phyloP scores from a whole-genome alignment of 345 rosid genomes.

The Eucalyptus brandiana region DNA sequence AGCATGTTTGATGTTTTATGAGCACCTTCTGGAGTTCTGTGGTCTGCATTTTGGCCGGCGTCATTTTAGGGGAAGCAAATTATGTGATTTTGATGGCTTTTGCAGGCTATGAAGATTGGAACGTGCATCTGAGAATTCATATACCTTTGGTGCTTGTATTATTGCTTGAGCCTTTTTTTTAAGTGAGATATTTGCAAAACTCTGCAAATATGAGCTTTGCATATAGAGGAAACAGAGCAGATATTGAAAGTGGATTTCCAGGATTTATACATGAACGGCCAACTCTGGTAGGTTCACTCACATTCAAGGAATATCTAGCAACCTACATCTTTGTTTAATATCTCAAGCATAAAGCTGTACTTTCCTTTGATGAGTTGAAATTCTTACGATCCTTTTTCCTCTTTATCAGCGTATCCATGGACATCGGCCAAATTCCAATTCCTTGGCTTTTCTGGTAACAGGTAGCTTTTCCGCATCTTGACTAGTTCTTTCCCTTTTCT shows the following conservation, averaged over 20 bases:
- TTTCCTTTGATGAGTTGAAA: neutral
- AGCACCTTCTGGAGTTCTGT: neutral
- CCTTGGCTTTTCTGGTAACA: constrained; percentile 86
- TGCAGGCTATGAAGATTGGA: neutral
- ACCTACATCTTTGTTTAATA: neutral
- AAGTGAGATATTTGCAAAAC: neutral
- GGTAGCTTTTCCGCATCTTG: constrained; percentile 18
- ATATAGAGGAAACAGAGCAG: constrained; percentile 76
- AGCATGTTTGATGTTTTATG: neutral
- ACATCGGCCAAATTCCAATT: constrained; percentile 70
- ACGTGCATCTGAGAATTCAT: neutral
- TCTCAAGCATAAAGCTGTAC: neutral
- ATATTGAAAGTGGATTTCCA: constrained; percentile 67
- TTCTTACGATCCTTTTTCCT: neutral
- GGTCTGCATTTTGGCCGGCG: neutral
- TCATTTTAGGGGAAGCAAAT: neutral
- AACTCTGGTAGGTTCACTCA: constrained; percentile 36
- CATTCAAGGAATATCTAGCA: neutral
- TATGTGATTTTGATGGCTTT: neutral
- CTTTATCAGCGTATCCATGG: constrained; percentile 67
- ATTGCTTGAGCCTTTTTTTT: neutral
- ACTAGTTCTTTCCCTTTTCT: neutral
- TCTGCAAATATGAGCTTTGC: constrained; percentile 63
- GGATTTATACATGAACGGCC: constrained; percentile 65
- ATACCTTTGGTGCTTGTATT: neutral